Evolutionary conservation across 441 rosid species (phyloP), one percentile per base, ranked within the genome.

Genomic region (Erodium texanum): DNA sequence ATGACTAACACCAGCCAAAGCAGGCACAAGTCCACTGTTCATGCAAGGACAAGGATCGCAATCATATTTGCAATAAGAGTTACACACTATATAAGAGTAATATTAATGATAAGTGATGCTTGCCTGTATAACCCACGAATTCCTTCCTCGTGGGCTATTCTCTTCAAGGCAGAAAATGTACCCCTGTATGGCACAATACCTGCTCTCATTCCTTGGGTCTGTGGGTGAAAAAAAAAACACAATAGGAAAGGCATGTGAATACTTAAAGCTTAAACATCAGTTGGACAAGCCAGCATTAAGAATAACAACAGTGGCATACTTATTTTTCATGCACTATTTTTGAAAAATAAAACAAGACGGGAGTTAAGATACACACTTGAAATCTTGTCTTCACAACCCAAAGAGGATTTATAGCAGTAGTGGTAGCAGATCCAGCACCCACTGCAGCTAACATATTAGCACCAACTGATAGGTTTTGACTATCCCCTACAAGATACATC

Each of bases 301-400:
- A 50, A 24, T 22, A 19, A 24, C 43, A 65, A 18, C 16, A 16
- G 15, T 52, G 59, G 19, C 59, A 52, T 18, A 52, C 59, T 52
- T 52, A 52, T 14, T 48, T 48, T 2, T 9, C 54, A 10, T 48
- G 9, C 36, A 32, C 8, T 32, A 24, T 54, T 15, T 3, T 66
- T 50, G 1, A 32, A 15, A 27, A 27, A 27, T 23, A 18, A 66
- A 67, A 6, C 12, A 52, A 22, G 29, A 43, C 8, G 27, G 27
- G 68, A 54, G 27, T 38, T 16, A 59, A 61, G 24, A 68, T 36
- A 72, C 74, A 14, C 71, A 86, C 91, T 78, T 86, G 91, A 70
- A 84, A 86, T 74, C 91, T 77, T 52, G 89, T 86, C 82, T 86
- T 86, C 71, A 86, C 91, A 80, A 86, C 91, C 91, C 89, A 86